phyloP scores from a whole-genome alignment of 163 green algal species.

The Volvox carteri region DNA sequence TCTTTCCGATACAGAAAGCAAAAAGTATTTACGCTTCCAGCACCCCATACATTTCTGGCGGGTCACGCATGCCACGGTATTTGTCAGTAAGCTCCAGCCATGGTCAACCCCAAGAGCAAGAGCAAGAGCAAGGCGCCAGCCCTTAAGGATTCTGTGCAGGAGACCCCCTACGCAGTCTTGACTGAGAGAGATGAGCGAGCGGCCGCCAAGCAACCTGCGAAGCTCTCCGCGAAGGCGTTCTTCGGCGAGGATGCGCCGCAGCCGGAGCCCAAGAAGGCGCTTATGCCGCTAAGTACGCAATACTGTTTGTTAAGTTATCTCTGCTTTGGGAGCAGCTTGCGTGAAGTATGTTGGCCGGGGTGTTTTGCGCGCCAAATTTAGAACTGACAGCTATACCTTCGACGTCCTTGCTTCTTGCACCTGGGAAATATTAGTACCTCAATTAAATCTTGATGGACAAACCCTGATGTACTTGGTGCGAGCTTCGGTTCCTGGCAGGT shows the following conservation, averaged over 20 bases:
- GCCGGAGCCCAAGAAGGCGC: not conserved
- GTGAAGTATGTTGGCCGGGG: too few species aligned
- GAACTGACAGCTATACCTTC: slow-evolving; percentile 11
- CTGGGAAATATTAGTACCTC: too few species aligned
- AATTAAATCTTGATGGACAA: too few species aligned
- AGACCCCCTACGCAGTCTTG: not conserved
- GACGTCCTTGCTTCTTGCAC: too few species aligned
- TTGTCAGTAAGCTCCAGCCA: slow-evolving; percentile 17
- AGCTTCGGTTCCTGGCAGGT: too few species aligned
- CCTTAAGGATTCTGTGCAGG: not conserved
- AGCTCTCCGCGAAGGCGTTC: not conserved
- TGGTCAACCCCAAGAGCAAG: slow-evolving; percentile 6
- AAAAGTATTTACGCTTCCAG: too few species aligned
- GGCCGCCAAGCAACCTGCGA: not conserved
- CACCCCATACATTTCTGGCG: too few species aligned
- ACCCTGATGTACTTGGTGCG: too few species aligned
- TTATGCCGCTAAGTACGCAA: slow-evolving; percentile 23
- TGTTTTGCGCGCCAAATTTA: slow-evolving; percentile 15
- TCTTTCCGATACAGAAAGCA: too few species aligned
- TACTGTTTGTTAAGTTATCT: too few species aligned
- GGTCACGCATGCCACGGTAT: too few species aligned
- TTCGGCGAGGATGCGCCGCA: not conserved
- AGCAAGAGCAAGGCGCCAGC: slow-evolving; percentile 10
- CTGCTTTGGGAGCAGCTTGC: too few species aligned
- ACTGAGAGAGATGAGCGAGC: slow-evolving; percentile 28